Conservation (phyloP, 352 stramenopile genomes). For the Pythium biforme region DNA sequence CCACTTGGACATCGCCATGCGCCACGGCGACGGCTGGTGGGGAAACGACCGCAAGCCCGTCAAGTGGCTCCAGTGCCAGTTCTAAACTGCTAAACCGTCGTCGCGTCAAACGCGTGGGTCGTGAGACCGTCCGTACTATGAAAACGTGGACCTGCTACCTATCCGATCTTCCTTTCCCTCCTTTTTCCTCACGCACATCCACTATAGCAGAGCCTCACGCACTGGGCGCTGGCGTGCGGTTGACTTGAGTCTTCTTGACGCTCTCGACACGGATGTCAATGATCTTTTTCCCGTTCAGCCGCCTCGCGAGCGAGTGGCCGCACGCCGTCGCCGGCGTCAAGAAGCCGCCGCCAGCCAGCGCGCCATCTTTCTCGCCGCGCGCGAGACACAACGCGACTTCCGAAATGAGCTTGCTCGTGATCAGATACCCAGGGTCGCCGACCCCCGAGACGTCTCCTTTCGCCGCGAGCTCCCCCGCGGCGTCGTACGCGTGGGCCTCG, state of each 20-base stretch:
- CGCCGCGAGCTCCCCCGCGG: slow-evolving; percentile 29
- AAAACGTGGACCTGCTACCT: no score
- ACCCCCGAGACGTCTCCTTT: slow-evolving; percentile 9
- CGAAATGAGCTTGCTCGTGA: slow-evolving; percentile 42
- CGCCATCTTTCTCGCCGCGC: slow-evolving; percentile 30
- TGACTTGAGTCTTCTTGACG: slow-evolving; percentile 1
- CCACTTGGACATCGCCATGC: slow-evolving; percentile 27
- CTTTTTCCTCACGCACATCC: no score
- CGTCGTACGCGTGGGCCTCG: slow-evolving; percentile 36
- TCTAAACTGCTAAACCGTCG: slow-evolving; percentile 5
- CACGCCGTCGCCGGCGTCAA: slow-evolving; percentile 61
- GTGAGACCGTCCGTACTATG: no score
- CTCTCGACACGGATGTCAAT: slow-evolving; percentile 42
- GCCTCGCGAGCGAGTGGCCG: slow-evolving; percentile 48
- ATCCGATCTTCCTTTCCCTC: no score
- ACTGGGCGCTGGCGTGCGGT: neutral
- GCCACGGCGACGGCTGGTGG: slow-evolving; percentile 23
- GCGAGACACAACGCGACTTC: slow-evolving; percentile 43
- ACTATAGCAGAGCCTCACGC: neutral
- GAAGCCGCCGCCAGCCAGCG: slow-evolving; percentile 38
- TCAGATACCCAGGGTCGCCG: slow-evolving; percentile 41
- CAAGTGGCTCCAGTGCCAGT: slow-evolving; percentile 27
- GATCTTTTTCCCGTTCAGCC: slow-evolving; percentile 54
- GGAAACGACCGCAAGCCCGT: slow-evolving; percentile 23
- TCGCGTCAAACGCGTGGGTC: no score